Base-by-base conservation (phyloP, 257 asterid species). In the Knoxia roxburghii region DNA sequence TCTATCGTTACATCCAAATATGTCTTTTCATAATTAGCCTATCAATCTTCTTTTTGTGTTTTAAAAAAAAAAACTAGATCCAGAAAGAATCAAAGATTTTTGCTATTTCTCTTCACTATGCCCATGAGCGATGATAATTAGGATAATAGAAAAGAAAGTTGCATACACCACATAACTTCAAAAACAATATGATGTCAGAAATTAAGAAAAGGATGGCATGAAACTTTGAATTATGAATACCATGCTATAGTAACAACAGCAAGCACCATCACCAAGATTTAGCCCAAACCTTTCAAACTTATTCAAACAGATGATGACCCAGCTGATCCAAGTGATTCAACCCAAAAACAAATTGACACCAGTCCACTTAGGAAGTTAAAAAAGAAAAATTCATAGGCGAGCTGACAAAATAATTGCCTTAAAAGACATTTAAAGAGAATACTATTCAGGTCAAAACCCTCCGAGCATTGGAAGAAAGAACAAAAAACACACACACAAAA, bases 141-240 rank as follows among this genome's bases (percentile, higher is more conserved):
- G 32, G 27, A 61, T 24, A 3, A 58, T 6, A 30, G n/a, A 23
- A 18, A 21, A 32, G 23, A 62, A 41, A 41, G 13, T 27, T 61
- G 54, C 67, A 62, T 43, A 23, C 54, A 64, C 26, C 24, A 17
- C 35, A 49, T 64, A 14, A 64, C 52, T 18, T 58, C 13, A 18
- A 2, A 40, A 6, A 18, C 7, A 32, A 33, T 21, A 50, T n/a
- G 0, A 50, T 21, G 27, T 26, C 26, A 48, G 15, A 29, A 1
- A 45, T 10, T 17, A 20, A 48, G 4, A 12, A 24, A 41, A 9
- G 26, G 7, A 15, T 2, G 55, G n/a, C 6, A 15, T 1, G 14
- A 52, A 27, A 26, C 21, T 6, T 52, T 52, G 23, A 12, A 14
- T 21, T 30, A 52, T 52, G 9, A 41, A 6, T 26, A 2, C 24